Base-by-base conservation (phyloP, 2,329 filamentous ascomycete species). In the Verticillium zaregamsianum region DNA sequence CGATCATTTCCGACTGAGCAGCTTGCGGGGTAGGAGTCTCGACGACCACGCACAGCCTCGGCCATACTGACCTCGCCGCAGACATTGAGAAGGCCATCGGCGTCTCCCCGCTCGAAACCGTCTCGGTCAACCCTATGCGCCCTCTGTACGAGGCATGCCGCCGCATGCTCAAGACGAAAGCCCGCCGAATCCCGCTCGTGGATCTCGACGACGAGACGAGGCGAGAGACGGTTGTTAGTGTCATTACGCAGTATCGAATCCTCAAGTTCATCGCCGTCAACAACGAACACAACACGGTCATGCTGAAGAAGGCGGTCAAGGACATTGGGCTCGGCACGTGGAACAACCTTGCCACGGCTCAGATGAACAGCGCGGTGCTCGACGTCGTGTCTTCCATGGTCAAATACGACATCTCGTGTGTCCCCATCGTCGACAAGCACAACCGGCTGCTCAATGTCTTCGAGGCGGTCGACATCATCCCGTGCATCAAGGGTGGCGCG, bases 211-310 rank as follows among this genome's bases (percentile, higher is more conserved):
- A 96, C 72, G 95, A 99, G 77, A 99, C 95, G 2, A 88, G 91
- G 61, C 86, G 93, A 65, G 89, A 95, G 71, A 95, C 94, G 78
- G 93, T 99, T 20, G 91, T 99, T 64, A 97, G 93, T 69, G 95
- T 99, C 64, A 91, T 99, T 63, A 99, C 95, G 0, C 95, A 99
- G 76, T 99, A 99, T 77, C 90, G 96, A 62, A 98, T 99, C 68
- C 86, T 99, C 66, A 99, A 99, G 74, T 99, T 99, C 74, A 96
- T 99, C 65, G 93, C 95, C 12, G 94, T 99, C 76, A 99, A 99
- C 76, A 86, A 86, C 68, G 86, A 89, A 70, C 88, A 89, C 68
- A 91, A 96, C 72, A 97, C 94, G 5, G 90, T 96, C 69, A 86
- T 93, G 72, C 79, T 99, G 64, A 91, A 92, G 72, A 97, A 96